Base-by-base conservation (phyloP, 2,329 filamentous ascomycete species). In the Arthrinium phaeospermum region DNA sequence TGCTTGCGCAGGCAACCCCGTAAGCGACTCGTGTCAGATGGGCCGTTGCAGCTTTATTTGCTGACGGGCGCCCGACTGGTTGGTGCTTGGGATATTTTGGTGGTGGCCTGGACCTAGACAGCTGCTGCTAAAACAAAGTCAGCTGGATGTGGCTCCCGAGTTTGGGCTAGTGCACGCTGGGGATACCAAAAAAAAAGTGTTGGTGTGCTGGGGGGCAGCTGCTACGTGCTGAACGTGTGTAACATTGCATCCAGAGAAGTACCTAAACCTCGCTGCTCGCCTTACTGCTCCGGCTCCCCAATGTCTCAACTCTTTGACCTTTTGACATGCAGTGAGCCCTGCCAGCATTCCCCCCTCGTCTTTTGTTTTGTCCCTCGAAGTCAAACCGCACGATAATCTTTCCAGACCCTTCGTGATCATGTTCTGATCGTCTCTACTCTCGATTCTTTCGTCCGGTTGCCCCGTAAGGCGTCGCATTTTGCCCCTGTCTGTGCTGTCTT, bases 171-270 rank as follows among this genome's bases (percentile, higher is more conserved):
- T 41, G 34, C 5, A 24, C 34, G 57, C 57, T 41, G 57, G 57
- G 57, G 57, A 64, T 64, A 61, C 51, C 57, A 37, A 37, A 64
- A 41, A 61, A 64, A 64, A 64, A 64, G 57, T 64, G 57, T 64
- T 64, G 57, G 57, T 64, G 53, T 64, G 57, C 57, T 64, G 57
- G 53, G 53, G 53, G 27, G 53, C 53, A 22, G 27, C 19, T 14
- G 57, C 57, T 37, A 22, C 57, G 57, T 64, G 4, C 57, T 64
- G 57, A 34, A 12, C n/a, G 19, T 64, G 57, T 64, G 57, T 41
- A 64, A 64, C 57, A 64, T n/a, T 64, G 57, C 57, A 41, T n/a
- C 8, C 30, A 64, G 41, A 41, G 34, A 64, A 64, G 57, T 37
- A 49, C 16, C 19, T 19, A 47, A 10, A 34, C 8, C 22, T 64